These are phyloP conservation scores for Stenocarpella maydis DNA, from an alignment of 2,329 filamentous ascomycete species.

Conservation along the genomic window DNA sequence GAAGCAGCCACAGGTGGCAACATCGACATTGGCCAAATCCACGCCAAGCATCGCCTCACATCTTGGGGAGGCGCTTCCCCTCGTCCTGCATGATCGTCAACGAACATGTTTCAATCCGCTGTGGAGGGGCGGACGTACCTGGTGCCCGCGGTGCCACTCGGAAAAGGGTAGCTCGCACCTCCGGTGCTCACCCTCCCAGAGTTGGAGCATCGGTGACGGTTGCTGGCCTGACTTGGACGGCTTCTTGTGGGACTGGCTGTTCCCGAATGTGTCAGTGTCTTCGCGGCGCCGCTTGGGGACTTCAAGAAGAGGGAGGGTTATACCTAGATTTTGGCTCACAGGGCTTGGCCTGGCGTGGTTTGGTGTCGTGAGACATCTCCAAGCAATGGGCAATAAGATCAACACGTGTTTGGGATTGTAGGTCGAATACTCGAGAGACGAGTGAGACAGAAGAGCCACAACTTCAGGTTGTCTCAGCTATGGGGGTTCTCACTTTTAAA, in stretches of 20 bases:
- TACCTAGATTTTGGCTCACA: slow-evolving; percentile 25
- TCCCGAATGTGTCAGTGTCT: background rate
- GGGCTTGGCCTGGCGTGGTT: slow-evolving; percentile 16
- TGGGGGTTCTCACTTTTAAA: background rate
- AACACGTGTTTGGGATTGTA: background rate
- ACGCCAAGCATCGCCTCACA: background rate
- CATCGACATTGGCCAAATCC: background rate
- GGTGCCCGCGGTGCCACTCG: slow-evolving; percentile 15
- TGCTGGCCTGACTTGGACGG: background rate
- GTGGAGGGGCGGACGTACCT: background rate
- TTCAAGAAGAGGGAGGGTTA: background rate
- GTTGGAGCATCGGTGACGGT: slow-evolving; percentile 33
- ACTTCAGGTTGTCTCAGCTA: slow-evolving; percentile 7
- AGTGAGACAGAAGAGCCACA: slow-evolving; percentile 3
- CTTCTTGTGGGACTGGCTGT: background rate
- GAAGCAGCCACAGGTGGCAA: background rate
- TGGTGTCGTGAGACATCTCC: slow-evolving; percentile 32
- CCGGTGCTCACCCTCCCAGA: slow-evolving; percentile 27
- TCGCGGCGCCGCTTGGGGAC: background rate
- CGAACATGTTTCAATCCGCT: background rate
- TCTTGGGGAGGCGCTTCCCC: background rate
- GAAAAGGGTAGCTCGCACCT: slow-evolving; percentile 22
- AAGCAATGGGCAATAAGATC: background rate
- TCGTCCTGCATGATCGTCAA: slow-evolving; percentile 19
- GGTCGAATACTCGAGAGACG: background rate